Base-by-base conservation (phyloP, 225 moss, liverwort and hornwort species). In the Ulota crispa region DNA sequence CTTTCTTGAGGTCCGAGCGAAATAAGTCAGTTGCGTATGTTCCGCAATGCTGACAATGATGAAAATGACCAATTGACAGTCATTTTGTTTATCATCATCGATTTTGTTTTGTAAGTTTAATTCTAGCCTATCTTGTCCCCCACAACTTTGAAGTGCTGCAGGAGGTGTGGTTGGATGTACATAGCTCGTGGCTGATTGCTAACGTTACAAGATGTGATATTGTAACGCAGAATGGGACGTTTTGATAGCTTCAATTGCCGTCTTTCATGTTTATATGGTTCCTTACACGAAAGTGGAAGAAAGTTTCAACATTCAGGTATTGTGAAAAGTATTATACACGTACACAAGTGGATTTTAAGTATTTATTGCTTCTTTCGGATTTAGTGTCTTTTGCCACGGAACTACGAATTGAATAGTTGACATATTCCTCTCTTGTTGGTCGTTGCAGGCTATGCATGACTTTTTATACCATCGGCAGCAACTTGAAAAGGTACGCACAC, bases 261-360 rank as follows among this genome's bases (percentile, higher is more conserved):
- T 88, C 75, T 68, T 93, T 6, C 96, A 99, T 77, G 68, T 95
- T 59, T 71, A 89, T 42, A 91, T 96, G 94, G 92, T 94, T 66
- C 99, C 99, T 41, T 99, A 89, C 55, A 95, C 96, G 41, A 99
- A 99, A 92, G 99, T 99, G 59, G 99, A 99, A 86, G 99, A 99
- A 87, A 99, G 96, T 88, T 99, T 99, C 75, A 99, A 99, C 68
- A 86, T 90, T 42, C 99, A 99, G 99, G 95, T 95, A 82, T 43
- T 26, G 52, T 78, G 60, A 60, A 52, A 79, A 74, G 64, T 68
- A 30, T 73, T 18, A 31, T 73, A 23, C 39, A 75, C 47, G 43
- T 55, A 27, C 24, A n/a, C 60, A 28, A 84, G 50, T 63, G 60
- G 24, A 79, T 67, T 53, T 23, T 68, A 34, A 8, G 23, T 68